These are phyloP conservation scores for Paramyrothecium roridum DNA, from an alignment of 2,329 filamentous ascomycete genomes.

Conservation along the genomic window DNA sequence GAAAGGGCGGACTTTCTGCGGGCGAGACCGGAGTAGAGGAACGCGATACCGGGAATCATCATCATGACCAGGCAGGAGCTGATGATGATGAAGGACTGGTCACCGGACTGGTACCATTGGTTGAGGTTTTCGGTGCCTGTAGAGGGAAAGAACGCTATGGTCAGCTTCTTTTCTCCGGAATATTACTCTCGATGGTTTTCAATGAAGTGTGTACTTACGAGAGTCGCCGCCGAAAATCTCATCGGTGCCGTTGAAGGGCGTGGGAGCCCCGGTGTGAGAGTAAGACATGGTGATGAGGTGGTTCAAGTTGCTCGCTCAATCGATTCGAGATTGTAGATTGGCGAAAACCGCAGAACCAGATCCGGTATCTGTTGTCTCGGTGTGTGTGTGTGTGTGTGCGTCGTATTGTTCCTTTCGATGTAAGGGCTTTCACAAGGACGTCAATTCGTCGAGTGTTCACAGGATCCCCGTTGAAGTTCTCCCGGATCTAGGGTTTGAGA, in stretches of 20 bases:
- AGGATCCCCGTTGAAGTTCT: background rate
- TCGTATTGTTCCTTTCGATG: background rate
- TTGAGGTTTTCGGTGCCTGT: constrained; percentile 83
- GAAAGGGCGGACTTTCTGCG: constrained; percentile 95
- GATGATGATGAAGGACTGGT: constrained; percentile 91
- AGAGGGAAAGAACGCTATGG: background rate
- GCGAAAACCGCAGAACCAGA: background rate
- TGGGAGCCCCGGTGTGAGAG: constrained; percentile 54
- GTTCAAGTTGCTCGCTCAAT: background rate
- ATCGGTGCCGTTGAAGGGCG: constrained; percentile 63
- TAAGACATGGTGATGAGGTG: constrained; percentile 50
- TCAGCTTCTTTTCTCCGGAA: background rate
- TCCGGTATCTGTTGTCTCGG: background rate
- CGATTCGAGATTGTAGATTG: background rate
- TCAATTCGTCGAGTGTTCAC: background rate
- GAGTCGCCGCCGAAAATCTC: constrained; percentile 70
- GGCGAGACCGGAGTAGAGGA: constrained; percentile 96
- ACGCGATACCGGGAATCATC: constrained; percentile 95
- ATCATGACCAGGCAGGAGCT: constrained; percentile 89
- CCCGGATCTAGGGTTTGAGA: background rate
- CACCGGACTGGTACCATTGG: constrained; percentile 90
- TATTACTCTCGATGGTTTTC: background rate
- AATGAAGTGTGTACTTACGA: constrained; percentile 49
- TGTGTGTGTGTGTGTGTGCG: no score
- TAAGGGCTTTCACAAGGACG: background rate